Conservation (phyloP, 2,329 filamentous ascomycete species). For the Aaosphaeria pasadenensis region DNA sequence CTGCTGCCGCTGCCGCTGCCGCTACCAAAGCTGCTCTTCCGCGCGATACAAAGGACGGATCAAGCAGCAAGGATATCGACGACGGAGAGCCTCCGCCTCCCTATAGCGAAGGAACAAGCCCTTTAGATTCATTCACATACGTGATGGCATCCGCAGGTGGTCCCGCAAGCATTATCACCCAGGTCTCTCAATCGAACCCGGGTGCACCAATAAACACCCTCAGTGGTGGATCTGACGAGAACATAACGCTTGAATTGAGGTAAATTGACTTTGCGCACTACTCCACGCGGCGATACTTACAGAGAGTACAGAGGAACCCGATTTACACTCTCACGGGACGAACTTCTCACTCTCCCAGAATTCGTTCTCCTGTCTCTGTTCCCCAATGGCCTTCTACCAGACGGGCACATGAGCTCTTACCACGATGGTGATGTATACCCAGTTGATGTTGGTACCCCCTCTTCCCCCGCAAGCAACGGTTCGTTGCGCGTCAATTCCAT, state of each 20-base stretch:
- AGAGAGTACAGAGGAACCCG: conserved; percentile 68
- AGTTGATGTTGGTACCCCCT: conserved; percentile 76
- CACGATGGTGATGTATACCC: conserved; percentile 92
- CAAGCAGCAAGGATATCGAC: conserved; percentile 67
- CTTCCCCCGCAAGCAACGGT: conserved; percentile 15
- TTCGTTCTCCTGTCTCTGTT: conserved; percentile 98
- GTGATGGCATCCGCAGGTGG: conserved; percentile 97
- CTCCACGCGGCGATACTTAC: conserved; percentile 1
- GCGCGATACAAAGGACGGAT: conserved; percentile 72
- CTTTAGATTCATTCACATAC: conserved; percentile 88
- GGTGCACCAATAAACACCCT: conserved; percentile 86
- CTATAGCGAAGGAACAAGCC: conserved; percentile 92
- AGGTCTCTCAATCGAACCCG: conserved; percentile 78
- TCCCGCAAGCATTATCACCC: conserved; percentile 97
- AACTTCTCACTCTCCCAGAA: conserved; percentile 91
- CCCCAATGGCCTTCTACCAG: conserved; percentile 95
- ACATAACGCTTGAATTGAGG: conserved; percentile 92
- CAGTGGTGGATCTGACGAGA: conserved; percentile 79
- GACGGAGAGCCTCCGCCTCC: conserved; percentile 93
- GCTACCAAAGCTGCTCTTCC: conserved; percentile 85
- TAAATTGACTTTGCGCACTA: conserved; percentile 43
- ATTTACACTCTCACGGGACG: conserved; percentile 91
- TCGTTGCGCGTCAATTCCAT: conserved; percentile 24
- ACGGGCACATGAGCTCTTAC: conserved; percentile 92
- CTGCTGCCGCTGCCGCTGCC: conserved; percentile 49